phyloP scores from a whole-genome alignment of 2,329 filamentous ascomycete species.

The Phialophora tarda region DNA sequence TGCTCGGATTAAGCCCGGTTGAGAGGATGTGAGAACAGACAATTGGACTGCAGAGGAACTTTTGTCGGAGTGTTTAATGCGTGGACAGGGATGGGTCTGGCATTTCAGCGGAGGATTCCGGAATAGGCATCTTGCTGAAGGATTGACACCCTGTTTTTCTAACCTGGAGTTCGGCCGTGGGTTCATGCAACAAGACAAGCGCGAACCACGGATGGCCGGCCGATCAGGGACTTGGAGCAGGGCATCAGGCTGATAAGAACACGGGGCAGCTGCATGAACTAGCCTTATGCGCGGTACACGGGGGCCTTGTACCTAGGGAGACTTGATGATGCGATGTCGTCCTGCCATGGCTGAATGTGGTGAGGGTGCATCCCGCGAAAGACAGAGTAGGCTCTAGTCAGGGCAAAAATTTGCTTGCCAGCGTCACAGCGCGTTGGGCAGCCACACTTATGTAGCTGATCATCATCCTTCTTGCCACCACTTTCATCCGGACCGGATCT shows the following conservation, averaged over 20 bases:
- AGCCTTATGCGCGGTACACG: background rate
- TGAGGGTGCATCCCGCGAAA: conserved; percentile 6
- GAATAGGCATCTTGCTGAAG: conserved; percentile 13
- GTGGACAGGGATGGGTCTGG: conserved; percentile 18
- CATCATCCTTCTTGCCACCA: conserved; percentile 20
- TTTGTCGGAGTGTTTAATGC: background rate
- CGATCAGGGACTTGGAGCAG: conserved; percentile 2
- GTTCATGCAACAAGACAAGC: conserved; percentile 19
- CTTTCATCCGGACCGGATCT: conserved; percentile 12
- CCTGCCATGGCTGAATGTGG: conserved; percentile 12
- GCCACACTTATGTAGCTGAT: conserved; percentile 23
- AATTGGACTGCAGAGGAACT: conserved; percentile 16
- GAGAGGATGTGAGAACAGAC: conserved; percentile 50
- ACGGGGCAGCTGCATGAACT: conserved; percentile 13
- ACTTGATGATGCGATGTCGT: conserved; percentile 11
- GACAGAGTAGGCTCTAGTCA: conserved; percentile 28
- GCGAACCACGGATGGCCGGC: conserved; percentile 9
- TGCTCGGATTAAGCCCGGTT: conserved; percentile 70
- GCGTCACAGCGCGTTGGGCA: conserved; percentile 32
- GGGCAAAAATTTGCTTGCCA: conserved; percentile 18
- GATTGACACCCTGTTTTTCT: conserved; percentile 13
- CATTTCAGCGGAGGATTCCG: conserved; percentile 28
- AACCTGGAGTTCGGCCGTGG: conserved; percentile 11
- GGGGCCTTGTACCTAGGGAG: background rate
- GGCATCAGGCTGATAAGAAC: conserved; percentile 22